Evolutionary conservation across 495 filamentous ascomycete genomes (phyloP).

Genomic region (Aspergillus campestris): DNA sequence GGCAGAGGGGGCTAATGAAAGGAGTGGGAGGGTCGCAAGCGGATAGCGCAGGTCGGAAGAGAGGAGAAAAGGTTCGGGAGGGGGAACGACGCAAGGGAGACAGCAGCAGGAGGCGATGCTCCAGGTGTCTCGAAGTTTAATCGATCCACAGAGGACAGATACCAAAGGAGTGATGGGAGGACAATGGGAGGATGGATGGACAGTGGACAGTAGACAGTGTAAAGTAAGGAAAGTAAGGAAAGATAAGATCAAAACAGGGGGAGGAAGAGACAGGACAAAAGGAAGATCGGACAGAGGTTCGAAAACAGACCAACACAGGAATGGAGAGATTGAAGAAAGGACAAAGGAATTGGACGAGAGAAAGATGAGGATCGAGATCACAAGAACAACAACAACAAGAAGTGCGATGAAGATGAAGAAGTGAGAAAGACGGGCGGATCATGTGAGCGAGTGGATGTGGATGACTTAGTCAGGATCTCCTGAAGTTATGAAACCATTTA

Average conservation of each 20-base stretch:
- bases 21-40: background rate
- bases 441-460: no score
- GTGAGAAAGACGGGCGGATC: background rate
- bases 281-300: background rate
- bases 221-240: background rate
- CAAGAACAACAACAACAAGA: no score
- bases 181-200: background rate
- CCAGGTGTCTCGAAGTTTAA: background rate
- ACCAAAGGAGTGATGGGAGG: background rate
- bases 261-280: background rate
- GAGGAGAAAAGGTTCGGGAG: slow-evolving; percentile 5
- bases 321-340: slow-evolving; percentile 5
- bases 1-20: background rate
- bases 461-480: no score
- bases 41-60: background rate
- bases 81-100: slow-evolving; percentile 13
- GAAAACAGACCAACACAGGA: slow-evolving; percentile 3
- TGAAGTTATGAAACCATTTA: no score
- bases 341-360: slow-evolving; percentile 2
- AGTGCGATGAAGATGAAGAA: background rate
- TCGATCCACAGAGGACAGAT: no score
- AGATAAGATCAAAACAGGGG: slow-evolving; percentile 3
- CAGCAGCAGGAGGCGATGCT: background rate
- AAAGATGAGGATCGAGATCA: background rate
- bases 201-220: slow-evolving; percentile 1